Conservation (phyloP, 306 rosid species). For the Luffa aegyptiaca region DNA sequence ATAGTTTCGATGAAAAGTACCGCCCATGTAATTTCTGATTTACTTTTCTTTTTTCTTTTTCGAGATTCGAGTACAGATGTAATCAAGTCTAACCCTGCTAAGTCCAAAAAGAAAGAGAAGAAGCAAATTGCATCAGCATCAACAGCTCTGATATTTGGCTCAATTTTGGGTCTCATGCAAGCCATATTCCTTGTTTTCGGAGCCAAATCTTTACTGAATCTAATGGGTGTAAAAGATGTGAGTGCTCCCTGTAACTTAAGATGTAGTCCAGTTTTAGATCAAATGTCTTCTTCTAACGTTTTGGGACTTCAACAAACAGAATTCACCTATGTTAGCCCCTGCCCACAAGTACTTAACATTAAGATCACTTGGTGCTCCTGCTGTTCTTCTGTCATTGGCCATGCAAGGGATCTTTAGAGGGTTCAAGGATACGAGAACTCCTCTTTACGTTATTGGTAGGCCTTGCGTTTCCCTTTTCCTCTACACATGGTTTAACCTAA, state of each 20-base stretch:
- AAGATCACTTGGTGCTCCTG: conserved; percentile 92
- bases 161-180: conserved; percentile 71
- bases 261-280: background rate
- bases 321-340: conserved; percentile 67
- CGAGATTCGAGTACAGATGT: conserved; percentile 23
- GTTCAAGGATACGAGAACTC: conserved; percentile 91
- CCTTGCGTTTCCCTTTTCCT: background rate
- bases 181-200: conserved; percentile 54
- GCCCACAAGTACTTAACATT: conserved; percentile 67
- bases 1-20: background rate
- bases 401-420: conserved; percentile 98
- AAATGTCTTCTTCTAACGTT: background rate
- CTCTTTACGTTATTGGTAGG: conserved; percentile 79
- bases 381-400: conserved; percentile 96
- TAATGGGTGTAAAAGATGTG: conserved; percentile 81
- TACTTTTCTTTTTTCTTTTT: background rate
- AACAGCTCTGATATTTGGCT: conserved; percentile 83
- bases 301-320: conserved; percentile 25
- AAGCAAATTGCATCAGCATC: conserved; percentile 77
- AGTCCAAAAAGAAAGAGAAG: conserved; percentile 33
- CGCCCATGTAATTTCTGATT: background rate
- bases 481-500: background rate
- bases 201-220: conserved; percentile 59
- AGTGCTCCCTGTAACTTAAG: conserved; percentile 15
- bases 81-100: conserved; percentile 17